Evolutionary conservation across 805 yeast genomes (phyloP).

Genomic region (Huiozyma sinensis): DNA sequence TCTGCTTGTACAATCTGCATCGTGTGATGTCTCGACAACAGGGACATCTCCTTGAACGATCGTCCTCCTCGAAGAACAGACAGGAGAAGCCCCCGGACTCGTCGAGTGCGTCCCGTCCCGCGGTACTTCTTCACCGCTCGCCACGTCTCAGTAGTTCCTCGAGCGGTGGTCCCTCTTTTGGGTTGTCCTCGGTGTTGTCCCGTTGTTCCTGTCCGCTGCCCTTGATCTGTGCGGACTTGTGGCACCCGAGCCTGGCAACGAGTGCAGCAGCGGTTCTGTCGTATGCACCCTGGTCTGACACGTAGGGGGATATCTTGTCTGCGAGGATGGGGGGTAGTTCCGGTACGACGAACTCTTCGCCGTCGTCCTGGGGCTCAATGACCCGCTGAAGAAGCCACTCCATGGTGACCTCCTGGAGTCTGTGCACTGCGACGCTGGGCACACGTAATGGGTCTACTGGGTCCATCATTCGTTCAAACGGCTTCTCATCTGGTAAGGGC

Average conservation of each 20-base stretch:
- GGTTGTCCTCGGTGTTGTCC: background rate
- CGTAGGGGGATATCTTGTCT: slow-evolving; percentile 12
- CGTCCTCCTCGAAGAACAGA: too few species aligned
- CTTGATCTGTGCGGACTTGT: slow-evolving; percentile 1
- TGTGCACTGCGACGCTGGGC: slow-evolving; percentile 26
- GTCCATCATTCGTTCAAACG: too few species aligned
- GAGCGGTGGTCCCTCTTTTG: slow-evolving; percentile 10
- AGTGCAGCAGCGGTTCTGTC: slow-evolving; percentile 1
- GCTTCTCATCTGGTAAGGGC: too few species aligned
- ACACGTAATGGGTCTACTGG: slow-evolving; percentile 14
- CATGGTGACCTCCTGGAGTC: slow-evolving; percentile 18
- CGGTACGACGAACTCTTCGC: slow-evolving; percentile 16
- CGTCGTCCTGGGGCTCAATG: slow-evolving; percentile 9
- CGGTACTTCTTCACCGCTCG: slow-evolving; percentile 7
- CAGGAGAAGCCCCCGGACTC: too few species aligned
- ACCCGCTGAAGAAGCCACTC: slow-evolving; percentile 19
- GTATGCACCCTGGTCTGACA: slow-evolving; percentile 3
- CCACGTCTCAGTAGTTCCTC: slow-evolving; percentile 16
- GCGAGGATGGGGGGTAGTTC: slow-evolving; percentile 17
- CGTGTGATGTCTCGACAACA: too few species aligned
- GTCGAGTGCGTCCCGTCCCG: background rate
- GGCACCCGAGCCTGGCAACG: slow-evolving; percentile 14
- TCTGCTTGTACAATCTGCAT: too few species aligned
- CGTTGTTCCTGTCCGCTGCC: background rate
- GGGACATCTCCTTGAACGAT: too few species aligned